Conservation (phyloP, 768 basidiomycete species). For the Tremella fuciformis region DNA sequence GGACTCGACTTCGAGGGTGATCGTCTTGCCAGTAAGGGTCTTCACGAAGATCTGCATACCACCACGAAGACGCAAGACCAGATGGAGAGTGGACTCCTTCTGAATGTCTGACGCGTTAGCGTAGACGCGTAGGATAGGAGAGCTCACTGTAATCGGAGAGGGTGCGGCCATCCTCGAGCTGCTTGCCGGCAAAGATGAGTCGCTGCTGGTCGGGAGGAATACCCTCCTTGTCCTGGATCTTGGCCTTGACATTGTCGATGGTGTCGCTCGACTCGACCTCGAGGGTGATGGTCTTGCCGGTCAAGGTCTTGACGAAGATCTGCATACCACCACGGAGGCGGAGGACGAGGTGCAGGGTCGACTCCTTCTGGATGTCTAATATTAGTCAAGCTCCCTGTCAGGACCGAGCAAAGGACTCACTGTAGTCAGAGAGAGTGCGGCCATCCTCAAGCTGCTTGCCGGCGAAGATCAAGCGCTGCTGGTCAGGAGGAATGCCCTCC, state of each 20-base stretch:
- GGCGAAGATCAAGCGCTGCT: slow-evolving; percentile 86
- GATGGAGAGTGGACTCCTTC: slow-evolving; percentile 73
- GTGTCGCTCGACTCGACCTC: slow-evolving; percentile 74
- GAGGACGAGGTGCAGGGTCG: slow-evolving; percentile 59
- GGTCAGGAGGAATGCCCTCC: slow-evolving; percentile 69
- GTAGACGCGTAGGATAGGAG: not conserved
- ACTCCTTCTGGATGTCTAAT: slow-evolving; percentile 51
- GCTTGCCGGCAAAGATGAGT: slow-evolving; percentile 88
- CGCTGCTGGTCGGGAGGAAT: slow-evolving; percentile 72
- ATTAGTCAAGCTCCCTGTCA: not conserved
- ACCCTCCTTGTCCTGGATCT: slow-evolving; percentile 80
- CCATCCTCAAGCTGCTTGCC: slow-evolving; percentile 91
- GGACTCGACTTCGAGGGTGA: no score
- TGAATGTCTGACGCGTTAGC: slow-evolving; percentile 34
- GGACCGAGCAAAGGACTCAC: not conserved
- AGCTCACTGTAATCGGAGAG: slow-evolving; percentile 67
- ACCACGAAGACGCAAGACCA: slow-evolving; percentile 54
- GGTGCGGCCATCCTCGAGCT: slow-evolving; percentile 86
- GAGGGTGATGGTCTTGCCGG: slow-evolving; percentile 86
- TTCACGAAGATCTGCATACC: slow-evolving; percentile 50
- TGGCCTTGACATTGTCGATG: slow-evolving; percentile 89
- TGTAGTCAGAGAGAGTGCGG: slow-evolving; percentile 81
- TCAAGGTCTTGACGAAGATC: slow-evolving; percentile 58
- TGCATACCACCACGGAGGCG: slow-evolving; percentile 89
- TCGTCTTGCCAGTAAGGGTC: slow-evolving; percentile 14